A percentile compares a stretch with the other conserved stretches of the same genome.
Evolutionary conservation across 2,329 filamentous ascomycete genomes (phyloP).

Genomic region (Ceratocystis lukuohia): DNA sequence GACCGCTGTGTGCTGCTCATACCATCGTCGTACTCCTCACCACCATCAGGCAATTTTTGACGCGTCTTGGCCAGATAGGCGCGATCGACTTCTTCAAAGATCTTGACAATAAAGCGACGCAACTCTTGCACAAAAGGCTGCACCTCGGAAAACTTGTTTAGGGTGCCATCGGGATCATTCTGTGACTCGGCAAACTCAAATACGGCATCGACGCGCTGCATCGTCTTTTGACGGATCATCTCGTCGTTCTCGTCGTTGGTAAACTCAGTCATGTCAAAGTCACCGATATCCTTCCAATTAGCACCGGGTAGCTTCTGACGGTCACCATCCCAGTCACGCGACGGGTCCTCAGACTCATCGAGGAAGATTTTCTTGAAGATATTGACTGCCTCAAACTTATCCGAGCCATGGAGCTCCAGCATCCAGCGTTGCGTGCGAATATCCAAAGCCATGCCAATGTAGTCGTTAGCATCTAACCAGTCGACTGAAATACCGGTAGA

Average conservation of each 20-base stretch:
- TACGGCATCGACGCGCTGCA: constrained; percentile 14
- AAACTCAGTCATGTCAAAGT: constrained; percentile 16
- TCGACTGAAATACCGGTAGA: constrained; percentile 19
- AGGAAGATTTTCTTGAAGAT: constrained; percentile 27
- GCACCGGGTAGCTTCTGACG: constrained; percentile 10
- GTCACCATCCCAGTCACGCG: constrained; percentile 21
- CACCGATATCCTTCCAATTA: constrained; percentile 18
- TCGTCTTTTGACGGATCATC: constrained; percentile 11
- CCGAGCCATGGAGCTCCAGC: constrained; percentile 20
- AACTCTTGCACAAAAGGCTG: constrained; percentile 18
- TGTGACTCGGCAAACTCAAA: constrained; percentile 13
- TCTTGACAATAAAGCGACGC: constrained; percentile 16
- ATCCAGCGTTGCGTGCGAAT: constrained; percentile 30
- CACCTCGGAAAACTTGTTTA: constrained; percentile 17
- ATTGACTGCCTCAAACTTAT: constrained; percentile 20
- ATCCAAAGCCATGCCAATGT: constrained; percentile 25
- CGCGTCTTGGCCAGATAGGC: constrained; percentile 18
- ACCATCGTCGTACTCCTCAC: constrained; percentile 11
- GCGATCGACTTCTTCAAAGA: constrained; percentile 19
- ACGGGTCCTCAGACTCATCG: constrained; percentile 23
- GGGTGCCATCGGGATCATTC: constrained; percentile 12
- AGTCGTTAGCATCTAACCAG: constrained; percentile 21
- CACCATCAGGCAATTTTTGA: constrained; percentile 17
- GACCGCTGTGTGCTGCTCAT: constrained; percentile 8
- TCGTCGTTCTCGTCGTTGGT: constrained; percentile 16